Base-by-base conservation (phyloP, 148 eudicot genomes). In the Amaranthus cruentus region DNA sequence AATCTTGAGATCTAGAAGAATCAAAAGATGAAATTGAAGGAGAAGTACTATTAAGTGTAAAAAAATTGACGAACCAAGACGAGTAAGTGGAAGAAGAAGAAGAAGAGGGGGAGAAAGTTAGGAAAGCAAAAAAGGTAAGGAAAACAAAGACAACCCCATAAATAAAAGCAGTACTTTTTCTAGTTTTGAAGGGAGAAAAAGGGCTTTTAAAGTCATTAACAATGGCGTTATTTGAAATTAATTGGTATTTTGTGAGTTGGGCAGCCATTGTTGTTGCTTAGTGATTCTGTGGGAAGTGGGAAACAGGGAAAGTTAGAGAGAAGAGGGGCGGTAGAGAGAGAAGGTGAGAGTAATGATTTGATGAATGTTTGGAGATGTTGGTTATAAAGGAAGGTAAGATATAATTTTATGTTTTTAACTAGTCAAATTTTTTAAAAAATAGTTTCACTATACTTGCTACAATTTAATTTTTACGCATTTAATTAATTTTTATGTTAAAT, bases 51-150 rank as follows among this genome's bases (percentile, higher is more conserved):
- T 79, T 81, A 21, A 56, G 62, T 53, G 83, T 47, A 11, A 89
- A 91, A 12, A 87, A 73, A 81, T 81, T 86, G 15, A 79, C 46
- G 75, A 86, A 90, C 93, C 88, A 90, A 11, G 94, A 87, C 51
- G 92, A 79, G 59, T 88, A 79, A 61, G 82, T 78, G 28, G 87
- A 51, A 69, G 92, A 83, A 7, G 94, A 83, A 52, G 83, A 83
- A 44, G 86, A 57, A 72, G 94, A 85, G 21, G 92, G 89, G 18
- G 73, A 79, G 56, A 89, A 89, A 9, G 97, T 91, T 47, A 88
- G 64, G 52, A 91, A 86, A 50, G 87, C 64, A 49, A 97, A 87
- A 79, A 88, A 84, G 65, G 77, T 62, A 38, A 91, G 75, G 76
- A 89, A 89, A 77, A 79, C 66, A 52, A 85, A 71, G 60, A 91